A percentile compares a stretch with the other conserved stretches of the same genome.
phyloP scores from a whole-genome alignment of 306 rosid species.

The Trichosanthes cucumerina region DNA sequence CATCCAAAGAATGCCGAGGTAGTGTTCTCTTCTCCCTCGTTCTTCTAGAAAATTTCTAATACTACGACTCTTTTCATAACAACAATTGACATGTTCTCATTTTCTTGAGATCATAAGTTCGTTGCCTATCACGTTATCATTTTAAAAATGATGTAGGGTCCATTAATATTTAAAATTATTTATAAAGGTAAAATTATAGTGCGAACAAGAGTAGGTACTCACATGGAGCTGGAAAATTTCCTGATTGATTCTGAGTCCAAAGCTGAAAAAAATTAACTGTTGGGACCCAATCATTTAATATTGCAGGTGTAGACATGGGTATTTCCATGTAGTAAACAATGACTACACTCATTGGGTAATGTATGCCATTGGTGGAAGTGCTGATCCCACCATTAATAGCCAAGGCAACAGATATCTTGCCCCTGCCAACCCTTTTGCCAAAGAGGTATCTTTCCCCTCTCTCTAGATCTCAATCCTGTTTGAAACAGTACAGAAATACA shows the following conservation, averaged over 20 bases:
- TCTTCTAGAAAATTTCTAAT: too few species aligned
- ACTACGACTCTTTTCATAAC: too few species aligned
- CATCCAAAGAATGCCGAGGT: slow-evolving; percentile 98
- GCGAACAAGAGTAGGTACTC: too few species aligned
- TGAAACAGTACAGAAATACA: neutral
- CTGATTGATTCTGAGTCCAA: neutral
- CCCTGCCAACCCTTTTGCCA: slow-evolving; percentile 62
- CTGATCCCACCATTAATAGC: slow-evolving; percentile 91
- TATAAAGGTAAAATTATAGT: too few species aligned
- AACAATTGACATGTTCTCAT: neutral
- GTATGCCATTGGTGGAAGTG: slow-evolving; percentile 99
- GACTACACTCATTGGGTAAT: slow-evolving; percentile 97
- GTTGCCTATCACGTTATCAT: too few species aligned
- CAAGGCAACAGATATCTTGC: slow-evolving; percentile 97
- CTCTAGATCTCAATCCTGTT: neutral
- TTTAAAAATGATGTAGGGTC: too few species aligned
- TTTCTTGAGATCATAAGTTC: neutral
- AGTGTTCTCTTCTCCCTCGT: slow-evolving; percentile 1
- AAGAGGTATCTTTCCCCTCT: slow-evolving; percentile 49
- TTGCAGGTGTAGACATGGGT: slow-evolving; percentile 95
- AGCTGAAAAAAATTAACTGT: neutral
- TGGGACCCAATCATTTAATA: slow-evolving; percentile 9
- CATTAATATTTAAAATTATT: too few species aligned
- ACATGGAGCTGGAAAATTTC: too few species aligned
- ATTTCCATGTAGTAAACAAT: slow-evolving; percentile 95